phyloP scores from a whole-genome alignment of 371 early-diverging fungal genomes.

The Mortierella sp. region DNA sequence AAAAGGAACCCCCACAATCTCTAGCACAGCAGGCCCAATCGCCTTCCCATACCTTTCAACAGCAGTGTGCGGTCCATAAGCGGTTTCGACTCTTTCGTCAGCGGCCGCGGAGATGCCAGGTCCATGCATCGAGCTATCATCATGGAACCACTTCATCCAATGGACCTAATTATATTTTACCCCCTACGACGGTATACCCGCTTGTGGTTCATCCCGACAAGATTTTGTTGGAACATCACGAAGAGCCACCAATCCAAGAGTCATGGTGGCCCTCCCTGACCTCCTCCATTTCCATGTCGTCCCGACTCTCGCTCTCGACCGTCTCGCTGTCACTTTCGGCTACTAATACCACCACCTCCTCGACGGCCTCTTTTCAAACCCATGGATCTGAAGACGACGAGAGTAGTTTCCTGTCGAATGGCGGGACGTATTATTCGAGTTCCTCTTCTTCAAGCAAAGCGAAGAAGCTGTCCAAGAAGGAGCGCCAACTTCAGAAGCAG shows the following conservation, averaged over 20 bases:
- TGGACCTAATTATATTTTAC: conserved; percentile 37
- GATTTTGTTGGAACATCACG: conserved; percentile 34
- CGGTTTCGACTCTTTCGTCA: conserved; percentile 52
- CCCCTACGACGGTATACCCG: conserved; percentile 51
- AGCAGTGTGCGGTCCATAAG: conserved; percentile 50
- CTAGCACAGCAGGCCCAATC: conserved; percentile 41
- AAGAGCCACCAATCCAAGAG: neutral
- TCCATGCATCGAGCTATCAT: conserved; percentile 23
- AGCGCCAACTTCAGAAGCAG: conserved; percentile 14
- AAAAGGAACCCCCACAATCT: conserved; percentile 25
- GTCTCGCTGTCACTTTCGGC: conserved; percentile 29
- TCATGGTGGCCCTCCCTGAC: conserved; percentile 22
- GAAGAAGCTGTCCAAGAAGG: conserved; percentile 26
- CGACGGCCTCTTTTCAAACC: conserved; percentile 10
- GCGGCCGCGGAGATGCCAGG: conserved; percentile 38
- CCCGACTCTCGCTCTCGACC: conserved; percentile 43
- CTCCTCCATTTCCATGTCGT: conserved; percentile 28
- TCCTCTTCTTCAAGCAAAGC: conserved; percentile 17
- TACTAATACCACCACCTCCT: neutral
- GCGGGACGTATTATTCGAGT: neutral
- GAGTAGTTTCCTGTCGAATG: neutral
- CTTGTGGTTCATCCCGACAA: conserved; percentile 45
- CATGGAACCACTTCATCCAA: neutral
- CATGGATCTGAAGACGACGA: conserved; percentile 36
- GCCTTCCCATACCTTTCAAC: conserved; percentile 49